Percentiles rank a stretch among this genome's conserved stretches.
Evolutionary conservation across 2,329 filamentous ascomycete species (phyloP).

Genomic region (Tothia fuscella): DNA sequence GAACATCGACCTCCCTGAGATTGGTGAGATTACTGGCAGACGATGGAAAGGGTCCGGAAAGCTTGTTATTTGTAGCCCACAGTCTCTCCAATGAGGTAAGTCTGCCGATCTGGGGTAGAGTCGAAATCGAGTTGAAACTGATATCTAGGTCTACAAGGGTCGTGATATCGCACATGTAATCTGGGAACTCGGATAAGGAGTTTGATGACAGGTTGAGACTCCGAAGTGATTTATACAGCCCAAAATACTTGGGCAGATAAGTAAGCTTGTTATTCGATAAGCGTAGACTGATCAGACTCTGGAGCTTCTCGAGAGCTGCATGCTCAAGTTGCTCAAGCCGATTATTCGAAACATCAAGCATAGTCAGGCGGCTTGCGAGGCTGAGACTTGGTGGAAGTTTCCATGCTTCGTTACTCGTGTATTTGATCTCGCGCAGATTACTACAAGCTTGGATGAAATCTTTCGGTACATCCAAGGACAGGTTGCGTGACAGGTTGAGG

Average conservation of each 20-base stretch:
- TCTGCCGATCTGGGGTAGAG: slow-evolving; percentile 67
- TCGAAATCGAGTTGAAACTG: slow-evolving; percentile 85
- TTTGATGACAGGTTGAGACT: slow-evolving; percentile 91
- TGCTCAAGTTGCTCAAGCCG: slow-evolving; percentile 76
- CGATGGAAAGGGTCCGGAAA: slow-evolving; percentile 62
- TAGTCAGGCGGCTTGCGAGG: slow-evolving; percentile 68
- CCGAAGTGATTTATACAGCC: slow-evolving; percentile 63
- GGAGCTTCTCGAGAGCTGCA: slow-evolving; percentile 64
- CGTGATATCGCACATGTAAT: slow-evolving; percentile 70
- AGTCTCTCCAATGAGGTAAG: slow-evolving; percentile 74
- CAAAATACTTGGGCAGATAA: slow-evolving; percentile 69
- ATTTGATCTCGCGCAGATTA: slow-evolving; percentile 89
- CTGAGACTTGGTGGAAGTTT: slow-evolving; percentile 74
- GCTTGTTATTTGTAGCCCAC: slow-evolving; percentile 89
- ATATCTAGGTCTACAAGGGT: slow-evolving; percentile 87
- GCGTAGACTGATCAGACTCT: slow-evolving; percentile 74
- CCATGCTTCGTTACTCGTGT: slow-evolving; percentile 84
- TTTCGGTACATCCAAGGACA: slow-evolving; percentile 83
- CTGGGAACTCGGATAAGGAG: slow-evolving; percentile 71
- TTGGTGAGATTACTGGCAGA: slow-evolving; percentile 62
- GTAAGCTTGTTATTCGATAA: slow-evolving; percentile 86
- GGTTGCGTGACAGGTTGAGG: slow-evolving; percentile 82
- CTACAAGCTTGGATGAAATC: slow-evolving; percentile 94
- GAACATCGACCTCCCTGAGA: slow-evolving; percentile 82
- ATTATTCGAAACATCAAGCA: slow-evolving; percentile 92